Base-by-base conservation (phyloP, 371 early-diverging fungal genomes). In the Apophysomyces sp. region DNA sequence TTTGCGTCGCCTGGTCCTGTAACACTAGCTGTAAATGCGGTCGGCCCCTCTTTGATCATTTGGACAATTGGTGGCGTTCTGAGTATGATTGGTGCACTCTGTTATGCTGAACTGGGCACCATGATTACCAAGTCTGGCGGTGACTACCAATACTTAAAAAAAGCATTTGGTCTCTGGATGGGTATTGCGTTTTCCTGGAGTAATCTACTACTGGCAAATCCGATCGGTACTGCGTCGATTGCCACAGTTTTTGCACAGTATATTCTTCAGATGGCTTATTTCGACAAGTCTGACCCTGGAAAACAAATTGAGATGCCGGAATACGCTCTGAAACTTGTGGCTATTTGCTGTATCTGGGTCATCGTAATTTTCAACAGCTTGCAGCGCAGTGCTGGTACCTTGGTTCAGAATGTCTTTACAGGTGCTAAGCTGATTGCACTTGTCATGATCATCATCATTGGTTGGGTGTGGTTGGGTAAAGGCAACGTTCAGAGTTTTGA, bases 41-140 rank as follows among this genome's bases (percentile, higher is more conserved):
- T 78, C 0, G 83, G 83, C 9, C 60, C 79, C 8, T 76, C 83
- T 3, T 61, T 86, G 12, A 16, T 61, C 15, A 74, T 86, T 3
- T 87, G 88, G 88, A 41, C 81, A 1, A 44, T 74, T 4, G 84
- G 78, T 32, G 86, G 88, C 49, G 6, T 82, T 7, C 63, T 87
- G 9, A 77, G 83, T 56, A 72, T 82, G 71, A 68, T 77, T 21
- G 88, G 85, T 21, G 81, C 80, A 0, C 62, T 83, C 12, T 83
- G 86, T 60, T 88, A 87, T 60, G 86, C 87, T 13, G 89, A 89
- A 65, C 72, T 89, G n/a, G 89, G 88, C 28, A 76, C 87, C 16
- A 69, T 81, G 73, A 78, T 87, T 26, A 84, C 85, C 3, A 73
- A 65, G 52, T 74, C 72, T 3, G 81, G 81, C 31, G 81, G 81